Evolutionary conservation across 2,329 filamentous ascomycete species (phyloP).

Genomic region (Aspergillus uvarum): DNA sequence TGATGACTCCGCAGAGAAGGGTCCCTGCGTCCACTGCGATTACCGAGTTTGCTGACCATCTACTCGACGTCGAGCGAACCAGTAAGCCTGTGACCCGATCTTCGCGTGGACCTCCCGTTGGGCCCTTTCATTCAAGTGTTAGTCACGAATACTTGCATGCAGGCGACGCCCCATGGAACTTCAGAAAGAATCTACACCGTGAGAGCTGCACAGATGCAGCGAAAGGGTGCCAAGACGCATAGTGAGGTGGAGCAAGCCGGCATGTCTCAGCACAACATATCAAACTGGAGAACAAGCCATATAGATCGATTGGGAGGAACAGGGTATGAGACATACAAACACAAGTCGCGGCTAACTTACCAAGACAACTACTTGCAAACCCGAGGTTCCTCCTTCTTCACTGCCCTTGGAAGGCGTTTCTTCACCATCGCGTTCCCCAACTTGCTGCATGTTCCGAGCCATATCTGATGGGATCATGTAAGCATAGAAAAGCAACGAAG

Average conservation of each 20-base stretch:
- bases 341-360: slow-evolving; percentile 51
- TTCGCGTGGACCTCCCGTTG: slow-evolving; percentile 86
- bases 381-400: background rate
- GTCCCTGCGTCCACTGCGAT: slow-evolving; percentile 93
- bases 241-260: background rate
- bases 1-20: slow-evolving; percentile 80
- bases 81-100: slow-evolving; percentile 87
- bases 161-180: slow-evolving; percentile 15
- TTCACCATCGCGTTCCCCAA: background rate
- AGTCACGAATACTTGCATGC: slow-evolving; percentile 25
- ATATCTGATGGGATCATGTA: background rate
- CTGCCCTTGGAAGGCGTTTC: slow-evolving; percentile 23
- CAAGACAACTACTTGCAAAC: slow-evolving; percentile 70
- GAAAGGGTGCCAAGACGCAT: background rate
- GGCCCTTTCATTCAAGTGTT: slow-evolving; percentile 60
- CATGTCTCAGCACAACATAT: background rate
- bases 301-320: background rate
- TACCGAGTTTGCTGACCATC: slow-evolving; percentile 79
- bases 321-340: background rate
- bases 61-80: slow-evolving; percentile 73
- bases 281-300: background rate
- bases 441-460: background rate
- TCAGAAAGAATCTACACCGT: background rate
- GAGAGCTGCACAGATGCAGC: background rate
- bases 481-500: background rate